phyloP scores from a whole-genome alignment of 495 filamentous ascomycete species.

The Penicillium salamii region DNA sequence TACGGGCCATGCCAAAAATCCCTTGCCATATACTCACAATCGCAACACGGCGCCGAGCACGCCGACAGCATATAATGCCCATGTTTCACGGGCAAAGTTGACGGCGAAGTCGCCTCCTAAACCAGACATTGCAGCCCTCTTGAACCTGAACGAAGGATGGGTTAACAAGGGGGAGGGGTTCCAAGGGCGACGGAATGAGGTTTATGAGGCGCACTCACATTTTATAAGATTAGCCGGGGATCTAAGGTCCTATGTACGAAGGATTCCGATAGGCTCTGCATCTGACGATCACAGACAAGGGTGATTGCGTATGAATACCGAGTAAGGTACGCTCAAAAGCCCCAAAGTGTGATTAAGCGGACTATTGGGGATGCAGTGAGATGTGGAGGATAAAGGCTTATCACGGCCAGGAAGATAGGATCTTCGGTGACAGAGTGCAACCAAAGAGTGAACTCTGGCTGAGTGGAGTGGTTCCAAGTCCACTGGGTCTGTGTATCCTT shows the following conservation, averaged over 20 bases:
- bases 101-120: slow-evolving; percentile 31
- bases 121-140: slow-evolving; percentile 30
- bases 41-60: slow-evolving; percentile 40
- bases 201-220: slow-evolving; percentile 17
- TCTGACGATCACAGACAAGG: slow-evolving; percentile 13
- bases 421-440: slow-evolving; percentile 14
- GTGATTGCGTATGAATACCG: too few species aligned
- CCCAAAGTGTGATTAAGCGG: slow-evolving; percentile 16
- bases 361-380: slow-evolving; percentile 8
- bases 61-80: slow-evolving; percentile 46
- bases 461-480: slow-evolving; percentile 16
- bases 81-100: slow-evolving; percentile 43
- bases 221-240: slow-evolving; percentile 12
- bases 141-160: slow-evolving; percentile 12
- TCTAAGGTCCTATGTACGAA: slow-evolving; percentile 8
- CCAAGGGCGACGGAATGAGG: slow-evolving; percentile 6
- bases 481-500: slow-evolving; percentile 1
- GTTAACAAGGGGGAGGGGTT: slow-evolving; percentile 3
- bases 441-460: background rate
- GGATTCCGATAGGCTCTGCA: slow-evolving; percentile 16
- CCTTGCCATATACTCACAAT: slow-evolving; percentile 34
- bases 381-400: slow-evolving; percentile 12
- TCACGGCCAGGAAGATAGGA: slow-evolving; percentile 8
- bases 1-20: background rate
- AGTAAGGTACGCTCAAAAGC: slow-evolving; percentile 8